These are phyloP conservation scores for Aspergillus cavernicola DNA, from an alignment of 495 filamentous ascomycete genomes.

Conservation along the genomic window DNA sequence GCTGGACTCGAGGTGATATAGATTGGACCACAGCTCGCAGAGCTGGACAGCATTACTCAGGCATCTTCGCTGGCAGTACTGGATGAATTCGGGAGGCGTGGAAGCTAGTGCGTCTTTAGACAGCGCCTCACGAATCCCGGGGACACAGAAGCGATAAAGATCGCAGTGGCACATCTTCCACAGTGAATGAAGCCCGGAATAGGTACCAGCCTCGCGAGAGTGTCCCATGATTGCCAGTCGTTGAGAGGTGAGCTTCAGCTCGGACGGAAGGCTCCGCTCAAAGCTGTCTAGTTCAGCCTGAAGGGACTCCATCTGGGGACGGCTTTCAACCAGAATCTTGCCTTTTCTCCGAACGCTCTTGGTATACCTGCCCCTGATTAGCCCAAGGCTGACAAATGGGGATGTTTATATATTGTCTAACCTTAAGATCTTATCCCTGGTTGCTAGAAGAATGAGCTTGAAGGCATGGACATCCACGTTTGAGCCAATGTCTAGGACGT, in stretches of 20 bases:
- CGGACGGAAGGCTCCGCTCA: neutral
- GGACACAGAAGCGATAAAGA: conserved; percentile 4
- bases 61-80: neutral
- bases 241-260: conserved; percentile 2
- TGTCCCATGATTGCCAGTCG: neutral
- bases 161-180: conserved; percentile 3
- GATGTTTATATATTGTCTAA: neutral
- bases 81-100: neutral
- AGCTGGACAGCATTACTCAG: neutral
- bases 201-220: neutral
- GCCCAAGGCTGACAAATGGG: neutral
- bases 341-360: neutral
- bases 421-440: neutral
- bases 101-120: neutral
- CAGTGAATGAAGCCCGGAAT: neutral
- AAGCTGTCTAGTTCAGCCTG: neutral
- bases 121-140: neutral
- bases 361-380: neutral
- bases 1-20: conserved; percentile 5
- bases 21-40: neutral
- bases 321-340: neutral
- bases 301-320: neutral
- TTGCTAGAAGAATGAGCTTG: neutral
- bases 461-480: neutral
- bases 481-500: neutral